Evolutionary conservation across 495 filamentous ascomycete genomes (phyloP), one percentile per base, ranked within the genome.

Genomic region (Hyaloscypha hepaticicola): DNA sequence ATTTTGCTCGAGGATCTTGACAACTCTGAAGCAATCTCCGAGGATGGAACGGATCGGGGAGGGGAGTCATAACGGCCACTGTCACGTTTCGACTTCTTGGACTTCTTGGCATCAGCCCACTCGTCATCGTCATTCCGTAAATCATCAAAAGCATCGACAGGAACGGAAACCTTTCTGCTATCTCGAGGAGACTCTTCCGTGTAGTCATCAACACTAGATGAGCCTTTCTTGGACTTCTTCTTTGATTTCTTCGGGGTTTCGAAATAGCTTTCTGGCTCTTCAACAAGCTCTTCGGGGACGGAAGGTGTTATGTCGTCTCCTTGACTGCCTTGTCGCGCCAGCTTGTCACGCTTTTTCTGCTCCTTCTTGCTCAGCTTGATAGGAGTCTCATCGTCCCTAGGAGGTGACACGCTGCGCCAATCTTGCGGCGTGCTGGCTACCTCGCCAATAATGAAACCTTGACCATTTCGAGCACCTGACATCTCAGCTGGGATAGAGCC

Each of bases 341-440:
- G 70, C 62, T 70, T 77, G 24, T 77, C 75, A 41, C 68, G 73
- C 61, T 72, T 74, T 59, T 73, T 76, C 41, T 70, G 69, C 34
- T 78, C 72, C 66, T 74, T 77, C 49, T 75, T 74, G 58, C 69
- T 75, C 3, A 75, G 62, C 58, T 75, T 73, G 8, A 63, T 65
- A 29, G 67, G 59, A n/a, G 66, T 45, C n/a, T 70, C 71, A 24
- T 78, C 61, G 19, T 52, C 61, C 8, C 38, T 19, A 38, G 68
- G 55, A 33, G 69, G 69, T 12, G 69, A 69, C 4, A 65, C 64
- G 25, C 29, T 57, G 33, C 50, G 60, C 66, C 66, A 69, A 28
- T 72, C 66, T 34, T 52, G 45, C 12, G 66, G 66, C 2, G 69
- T 67, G 41, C 33, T 60, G 3, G 61, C 61, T 31, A 63, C 66